Evolutionary conservation across 768 basidiomycete genomes (phyloP).

Genomic region (Suillus paluster): DNA sequence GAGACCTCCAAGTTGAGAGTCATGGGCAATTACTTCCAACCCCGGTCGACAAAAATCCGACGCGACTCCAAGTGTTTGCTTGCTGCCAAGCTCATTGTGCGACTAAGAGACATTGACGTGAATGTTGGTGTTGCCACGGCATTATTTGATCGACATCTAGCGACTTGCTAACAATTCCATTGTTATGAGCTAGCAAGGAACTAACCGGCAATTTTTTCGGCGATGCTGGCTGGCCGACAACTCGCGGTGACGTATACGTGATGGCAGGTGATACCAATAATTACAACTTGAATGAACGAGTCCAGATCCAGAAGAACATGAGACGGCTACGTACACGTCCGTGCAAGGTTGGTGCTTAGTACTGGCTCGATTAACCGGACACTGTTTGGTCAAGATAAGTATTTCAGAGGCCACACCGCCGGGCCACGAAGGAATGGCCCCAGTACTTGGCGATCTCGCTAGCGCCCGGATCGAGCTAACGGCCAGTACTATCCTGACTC

Average conservation of each 20-base stretch:
- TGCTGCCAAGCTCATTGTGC: neutral
- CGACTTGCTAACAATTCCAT: neutral
- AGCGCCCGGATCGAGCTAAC: neutral
- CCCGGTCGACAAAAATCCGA: neutral
- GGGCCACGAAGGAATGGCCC: neutral
- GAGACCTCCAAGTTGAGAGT: neutral
- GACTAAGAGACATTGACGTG: neutral
- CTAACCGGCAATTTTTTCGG: neutral
- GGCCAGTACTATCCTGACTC: neutral
- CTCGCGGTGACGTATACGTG: neutral
- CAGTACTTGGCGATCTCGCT: neutral
- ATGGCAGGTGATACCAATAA: too few relatives aligned
- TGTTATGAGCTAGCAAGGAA: neutral
- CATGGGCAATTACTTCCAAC: neutral
- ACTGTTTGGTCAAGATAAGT: neutral
- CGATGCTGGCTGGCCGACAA: neutral
- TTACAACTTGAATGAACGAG: neutral
- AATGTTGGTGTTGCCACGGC: neutral
- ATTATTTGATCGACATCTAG: neutral
- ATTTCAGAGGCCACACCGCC: neutral
- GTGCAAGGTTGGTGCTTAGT: neutral
- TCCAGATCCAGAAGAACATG: neutral
- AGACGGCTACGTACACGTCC: neutral
- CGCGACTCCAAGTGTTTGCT: neutral
- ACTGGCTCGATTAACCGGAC: neutral